phyloP scores from a whole-genome alignment of 2,329 filamentous ascomycete genomes.

The Neofusicoccum umdonicola region DNA sequence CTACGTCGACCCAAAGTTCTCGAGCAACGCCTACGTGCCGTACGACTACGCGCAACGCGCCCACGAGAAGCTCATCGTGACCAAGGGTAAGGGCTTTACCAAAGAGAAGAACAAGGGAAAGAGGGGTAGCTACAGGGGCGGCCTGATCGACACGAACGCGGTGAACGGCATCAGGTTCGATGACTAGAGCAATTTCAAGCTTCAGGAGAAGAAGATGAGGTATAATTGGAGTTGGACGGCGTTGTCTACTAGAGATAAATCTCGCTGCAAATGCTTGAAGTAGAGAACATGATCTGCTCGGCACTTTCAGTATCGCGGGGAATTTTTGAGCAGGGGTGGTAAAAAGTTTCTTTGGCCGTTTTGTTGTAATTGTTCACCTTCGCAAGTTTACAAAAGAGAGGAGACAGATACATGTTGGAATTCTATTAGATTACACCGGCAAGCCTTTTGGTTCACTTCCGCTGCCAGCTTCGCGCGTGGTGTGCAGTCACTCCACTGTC shows the following conservation, averaged over 20 bases:
- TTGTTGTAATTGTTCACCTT: background rate
- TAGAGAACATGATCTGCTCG: background rate
- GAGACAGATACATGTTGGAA: background rate
- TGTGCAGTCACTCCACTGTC: slow-evolving; percentile 9
- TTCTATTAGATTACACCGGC: background rate
- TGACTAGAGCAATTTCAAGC: slow-evolving; percentile 53
- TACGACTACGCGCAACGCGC: slow-evolving; percentile 89
- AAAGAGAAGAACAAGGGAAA: slow-evolving; percentile 97
- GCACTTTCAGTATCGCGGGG: background rate
- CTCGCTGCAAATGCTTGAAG: background rate
- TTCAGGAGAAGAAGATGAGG: background rate
- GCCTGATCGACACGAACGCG: slow-evolving; percentile 76
- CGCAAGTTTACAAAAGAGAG: background rate
- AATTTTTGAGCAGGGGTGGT: background rate
- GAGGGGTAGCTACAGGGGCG: slow-evolving; percentile 84
- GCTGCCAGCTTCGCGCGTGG: background rate
- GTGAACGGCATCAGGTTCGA: slow-evolving; percentile 94
- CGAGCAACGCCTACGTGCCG: slow-evolving; percentile 76
- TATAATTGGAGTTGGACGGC: background rate
- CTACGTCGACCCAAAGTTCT: slow-evolving; percentile 65
- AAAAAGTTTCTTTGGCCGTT: background rate
- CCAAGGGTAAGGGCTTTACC: slow-evolving; percentile 93
- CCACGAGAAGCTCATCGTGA: slow-evolving; percentile 83
- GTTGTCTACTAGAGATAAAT: background rate
- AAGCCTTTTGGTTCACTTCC: background rate